Evolutionary conservation across 2,329 filamentous ascomycete genomes (phyloP).

Genomic region (Monosporascus sp.): DNA sequence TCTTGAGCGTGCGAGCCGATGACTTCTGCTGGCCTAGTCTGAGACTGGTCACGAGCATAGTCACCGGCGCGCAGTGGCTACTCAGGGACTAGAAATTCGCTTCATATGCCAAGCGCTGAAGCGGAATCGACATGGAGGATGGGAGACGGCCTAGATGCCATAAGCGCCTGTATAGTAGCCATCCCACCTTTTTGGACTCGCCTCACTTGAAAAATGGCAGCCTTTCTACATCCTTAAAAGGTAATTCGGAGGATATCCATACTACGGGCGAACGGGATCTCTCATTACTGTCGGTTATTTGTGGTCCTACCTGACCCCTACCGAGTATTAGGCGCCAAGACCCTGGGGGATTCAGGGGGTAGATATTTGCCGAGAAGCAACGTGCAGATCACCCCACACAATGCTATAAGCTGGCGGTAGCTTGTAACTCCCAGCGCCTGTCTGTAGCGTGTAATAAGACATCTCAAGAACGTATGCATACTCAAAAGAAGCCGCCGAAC

Average conservation of each 20-base stretch:
- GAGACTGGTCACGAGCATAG: background rate
- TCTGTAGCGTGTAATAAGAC: too few relatives aligned
- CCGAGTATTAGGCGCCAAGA: background rate
- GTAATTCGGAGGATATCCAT: background rate
- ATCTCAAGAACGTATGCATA: too few relatives aligned
- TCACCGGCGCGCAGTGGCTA: background rate
- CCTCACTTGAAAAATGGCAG: background rate
- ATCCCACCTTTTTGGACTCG: background rate
- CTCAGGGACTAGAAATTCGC: background rate
- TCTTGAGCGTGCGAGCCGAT: background rate
- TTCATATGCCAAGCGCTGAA: background rate
- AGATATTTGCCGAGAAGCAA: background rate
- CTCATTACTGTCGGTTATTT: background rate
- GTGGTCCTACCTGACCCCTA: background rate
- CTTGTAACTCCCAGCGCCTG: too few relatives aligned
- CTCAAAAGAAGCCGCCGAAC: too few relatives aligned
- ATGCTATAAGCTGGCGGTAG: too few relatives aligned
- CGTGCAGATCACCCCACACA: background rate
- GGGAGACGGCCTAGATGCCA: background rate
- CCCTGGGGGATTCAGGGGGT: background rate
- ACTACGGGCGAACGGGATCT: background rate
- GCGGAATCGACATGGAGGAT: background rate
- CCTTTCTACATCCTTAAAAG: background rate
- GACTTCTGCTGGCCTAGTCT: background rate
- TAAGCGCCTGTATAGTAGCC: background rate